Conservation (phyloP, 345 rosid genomes). For the Dovyalis caffra region DNA sequence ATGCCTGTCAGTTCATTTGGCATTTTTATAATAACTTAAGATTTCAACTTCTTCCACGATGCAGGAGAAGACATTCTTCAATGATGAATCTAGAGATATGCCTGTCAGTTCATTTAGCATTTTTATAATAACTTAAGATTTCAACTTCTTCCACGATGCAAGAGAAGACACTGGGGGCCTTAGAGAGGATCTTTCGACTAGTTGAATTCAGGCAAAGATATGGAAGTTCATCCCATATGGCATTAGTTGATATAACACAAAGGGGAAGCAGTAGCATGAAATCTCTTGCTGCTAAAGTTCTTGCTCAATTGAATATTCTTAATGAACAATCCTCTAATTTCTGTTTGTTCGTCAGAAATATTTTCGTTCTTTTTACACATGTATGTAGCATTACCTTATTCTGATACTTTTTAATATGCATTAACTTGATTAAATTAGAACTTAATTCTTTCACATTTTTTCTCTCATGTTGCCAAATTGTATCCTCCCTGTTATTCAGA, state of each 20-base stretch:
- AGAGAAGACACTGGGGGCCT: conserved; percentile 21
- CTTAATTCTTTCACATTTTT: not conserved
- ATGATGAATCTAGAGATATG: too few species aligned
- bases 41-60: conserved; percentile 11
- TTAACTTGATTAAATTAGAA: not conserved
- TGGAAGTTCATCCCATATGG: conserved; percentile 20
- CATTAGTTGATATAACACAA: conserved; percentile 32
- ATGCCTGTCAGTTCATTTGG: not conserved
- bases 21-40: not conserved
- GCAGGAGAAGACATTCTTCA: conserved; percentile 24
- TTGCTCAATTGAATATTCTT: conserved; percentile 25
- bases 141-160: conserved; percentile 15
- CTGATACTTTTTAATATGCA: not conserved
- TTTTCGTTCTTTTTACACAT: not conserved
- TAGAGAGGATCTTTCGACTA: conserved; percentile 23
- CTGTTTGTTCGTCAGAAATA: not conserved
- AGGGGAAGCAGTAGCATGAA: conserved; percentile 31
- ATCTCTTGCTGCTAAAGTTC: conserved; percentile 30
- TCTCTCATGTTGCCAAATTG: not conserved
- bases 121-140: not conserved
- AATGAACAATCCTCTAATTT: conserved; percentile 31
- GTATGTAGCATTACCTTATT: not conserved
- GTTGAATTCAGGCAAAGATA: conserved; percentile 23
- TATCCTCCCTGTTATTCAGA: not conserved
- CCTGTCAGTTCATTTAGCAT: not conserved